A percentile compares a stretch with the other conserved stretches of the same genome.
Conservation (phyloP, 495 filamentous ascomycete genomes). For the Tuber borchii region DNA sequence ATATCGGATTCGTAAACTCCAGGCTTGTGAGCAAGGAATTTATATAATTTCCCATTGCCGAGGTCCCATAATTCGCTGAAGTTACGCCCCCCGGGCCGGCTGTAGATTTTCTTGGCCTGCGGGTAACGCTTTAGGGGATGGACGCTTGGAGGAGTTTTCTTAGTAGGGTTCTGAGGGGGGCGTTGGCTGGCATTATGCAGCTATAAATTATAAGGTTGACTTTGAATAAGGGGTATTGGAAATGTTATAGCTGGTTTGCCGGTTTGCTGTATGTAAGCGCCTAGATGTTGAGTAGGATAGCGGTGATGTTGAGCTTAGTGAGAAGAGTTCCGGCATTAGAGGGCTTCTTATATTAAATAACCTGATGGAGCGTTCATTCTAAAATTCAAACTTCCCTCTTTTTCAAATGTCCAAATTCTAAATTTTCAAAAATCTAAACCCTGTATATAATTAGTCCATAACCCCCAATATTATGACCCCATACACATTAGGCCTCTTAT, state of each 20-base stretch:
- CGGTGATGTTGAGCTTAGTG: not conserved
- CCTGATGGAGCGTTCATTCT: not conserved
- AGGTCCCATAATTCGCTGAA: not conserved
- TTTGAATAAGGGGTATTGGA: not conserved
- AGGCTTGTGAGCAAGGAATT: not conserved
- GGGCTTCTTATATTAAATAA: not conserved
- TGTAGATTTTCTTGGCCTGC: not conserved
- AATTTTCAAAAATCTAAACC: not conserved
- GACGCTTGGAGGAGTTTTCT: not conserved
- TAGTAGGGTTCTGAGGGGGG: not conserved
- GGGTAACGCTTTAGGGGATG: not conserved
- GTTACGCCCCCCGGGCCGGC: not conserved
- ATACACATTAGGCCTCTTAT: not conserved
- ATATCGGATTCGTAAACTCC: not conserved
- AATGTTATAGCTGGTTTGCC: not conserved
- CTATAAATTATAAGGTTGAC: not conserved
- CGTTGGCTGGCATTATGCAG: not conserved
- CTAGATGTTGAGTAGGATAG: not conserved
- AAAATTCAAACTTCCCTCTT: not conserved
- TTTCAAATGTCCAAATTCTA: not conserved
- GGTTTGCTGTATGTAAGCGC: not conserved
- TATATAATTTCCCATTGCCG: not conserved
- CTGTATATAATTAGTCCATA: not conserved
- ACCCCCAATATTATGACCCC: not conserved
- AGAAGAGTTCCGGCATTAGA: not conserved